phyloP scores from a whole-genome alignment of 2,329 filamentous ascomycete species.

The Apiospora malaysiana region DNA sequence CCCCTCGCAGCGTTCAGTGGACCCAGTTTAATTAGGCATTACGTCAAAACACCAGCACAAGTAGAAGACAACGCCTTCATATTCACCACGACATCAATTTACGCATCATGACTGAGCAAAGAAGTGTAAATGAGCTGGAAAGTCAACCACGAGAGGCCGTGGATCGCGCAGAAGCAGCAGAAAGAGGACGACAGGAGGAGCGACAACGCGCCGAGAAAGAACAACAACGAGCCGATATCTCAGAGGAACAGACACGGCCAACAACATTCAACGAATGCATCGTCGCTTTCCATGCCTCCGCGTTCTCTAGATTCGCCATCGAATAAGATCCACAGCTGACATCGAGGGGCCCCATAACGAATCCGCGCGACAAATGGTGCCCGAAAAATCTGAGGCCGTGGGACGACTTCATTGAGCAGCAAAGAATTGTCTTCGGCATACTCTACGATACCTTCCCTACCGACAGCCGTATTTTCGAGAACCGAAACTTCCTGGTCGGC shows the following conservation, averaged over 20 bases:
- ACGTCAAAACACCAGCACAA: no score
- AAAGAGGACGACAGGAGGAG: no score
- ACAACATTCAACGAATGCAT: slow-evolving; percentile 42
- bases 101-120: no score
- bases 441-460: slow-evolving; percentile 32
- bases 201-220: neutral
- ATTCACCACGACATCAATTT: no score
- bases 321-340: slow-evolving; percentile 33
- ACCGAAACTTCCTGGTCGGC: slow-evolving; percentile 29
- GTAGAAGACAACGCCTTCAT: no score
- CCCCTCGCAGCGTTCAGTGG: no score
- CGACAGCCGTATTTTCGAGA: slow-evolving; percentile 36
- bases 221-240: neutral
- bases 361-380: slow-evolving; percentile 38
- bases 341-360: slow-evolving; percentile 37
- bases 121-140: no score
- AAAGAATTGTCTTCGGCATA: slow-evolving; percentile 31
- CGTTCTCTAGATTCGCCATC: slow-evolving; percentile 32
- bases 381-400: slow-evolving; percentile 37
- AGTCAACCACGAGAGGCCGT: no score
- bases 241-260: slow-evolving; percentile 31
- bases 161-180: no score
- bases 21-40: no score
- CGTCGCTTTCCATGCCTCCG: slow-evolving; percentile 33
- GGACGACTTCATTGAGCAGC: slow-evolving; percentile 38